A percentile compares a stretch with the other conserved stretches of the same genome.
phyloP scores from a whole-genome alignment of 768 basidiomycete species.

The Boletus edulis region DNA sequence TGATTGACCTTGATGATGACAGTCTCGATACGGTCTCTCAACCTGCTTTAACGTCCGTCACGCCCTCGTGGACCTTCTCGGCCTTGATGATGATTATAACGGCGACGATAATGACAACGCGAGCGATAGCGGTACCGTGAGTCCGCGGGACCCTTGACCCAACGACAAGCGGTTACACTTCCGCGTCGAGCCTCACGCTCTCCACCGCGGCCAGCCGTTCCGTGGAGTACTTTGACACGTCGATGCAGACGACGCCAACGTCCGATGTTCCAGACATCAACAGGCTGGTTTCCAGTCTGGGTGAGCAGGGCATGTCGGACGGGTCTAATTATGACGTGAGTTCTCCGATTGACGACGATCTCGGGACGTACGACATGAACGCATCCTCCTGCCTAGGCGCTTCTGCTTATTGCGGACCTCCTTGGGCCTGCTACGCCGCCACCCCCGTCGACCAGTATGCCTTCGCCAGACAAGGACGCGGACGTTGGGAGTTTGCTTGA shows the following conservation, averaged over 20 bases:
- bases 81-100: slow-evolving; percentile 16
- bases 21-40: slow-evolving; percentile 26
- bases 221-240: slow-evolving; percentile 27
- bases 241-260: slow-evolving; percentile 30
- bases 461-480: slow-evolving; percentile 5
- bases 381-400: slow-evolving; percentile 41
- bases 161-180: slow-evolving; percentile 26
- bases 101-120: slow-evolving; percentile 21
- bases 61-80: slow-evolving; percentile 27
- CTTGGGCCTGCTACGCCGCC: slow-evolving; percentile 49
- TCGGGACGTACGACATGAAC: slow-evolving; percentile 20
- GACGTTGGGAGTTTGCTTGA: slow-evolving; percentile 4
- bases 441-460: slow-evolving; percentile 3
- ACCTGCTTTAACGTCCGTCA: slow-evolving; percentile 1
- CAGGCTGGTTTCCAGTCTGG: slow-evolving; percentile 55
- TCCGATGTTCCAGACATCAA: slow-evolving; percentile 58
- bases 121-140: slow-evolving; percentile 32
- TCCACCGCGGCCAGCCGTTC: slow-evolving; percentile 23
- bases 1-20: slow-evolving; percentile 55
- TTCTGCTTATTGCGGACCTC: slow-evolving; percentile 58
- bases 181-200: slow-evolving; percentile 29
- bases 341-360: slow-evolving; percentile 25
- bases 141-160: slow-evolving; percentile 33
- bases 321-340: slow-evolving; percentile 68
- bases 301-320: slow-evolving; percentile 41